phyloP scores from a whole-genome alignment of 129 eudicot species.

The Arctium minus region DNA sequence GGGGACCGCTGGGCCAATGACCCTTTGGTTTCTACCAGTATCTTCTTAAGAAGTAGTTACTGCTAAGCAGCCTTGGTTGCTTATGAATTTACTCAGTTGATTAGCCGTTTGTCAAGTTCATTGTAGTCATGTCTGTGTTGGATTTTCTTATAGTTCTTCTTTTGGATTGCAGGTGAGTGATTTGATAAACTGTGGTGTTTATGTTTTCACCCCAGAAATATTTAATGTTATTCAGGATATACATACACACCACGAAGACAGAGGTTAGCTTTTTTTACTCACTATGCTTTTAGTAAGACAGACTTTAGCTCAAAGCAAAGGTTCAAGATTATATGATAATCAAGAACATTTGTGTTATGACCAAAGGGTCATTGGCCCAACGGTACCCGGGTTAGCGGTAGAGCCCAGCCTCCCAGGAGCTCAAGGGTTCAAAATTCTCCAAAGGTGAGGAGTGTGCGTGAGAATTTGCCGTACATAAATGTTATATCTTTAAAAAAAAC shows the following conservation, averaged over 20 bases:
- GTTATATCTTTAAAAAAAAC: neutral
- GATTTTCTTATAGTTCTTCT: constrained; percentile 5
- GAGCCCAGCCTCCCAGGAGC: no score
- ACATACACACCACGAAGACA: constrained; percentile 56
- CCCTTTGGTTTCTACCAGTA: constrained; percentile 50
- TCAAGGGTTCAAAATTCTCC: no score
- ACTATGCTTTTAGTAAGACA: neutral
- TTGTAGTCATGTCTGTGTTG: constrained; percentile 8
- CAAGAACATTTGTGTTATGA: neutral
- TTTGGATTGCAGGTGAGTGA: constrained; percentile 76
- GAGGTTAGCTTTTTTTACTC: constrained; percentile 40
- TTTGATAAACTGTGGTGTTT: constrained; percentile 85
- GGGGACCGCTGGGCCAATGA: neutral
- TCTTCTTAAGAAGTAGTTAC: neutral
- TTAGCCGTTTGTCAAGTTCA: constrained; percentile 7
- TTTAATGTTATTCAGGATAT: constrained; percentile 70
- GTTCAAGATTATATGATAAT: neutral
- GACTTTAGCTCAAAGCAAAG: neutral
- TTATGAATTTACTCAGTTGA: constrained; percentile 5
- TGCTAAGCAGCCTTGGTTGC: neutral
- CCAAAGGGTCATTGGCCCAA: neutral
- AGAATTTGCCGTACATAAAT: neutral
- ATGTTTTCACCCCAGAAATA: constrained; percentile 80
- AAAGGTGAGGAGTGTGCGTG: neutral
- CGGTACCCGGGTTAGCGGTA: neutral